phyloP scores from a whole-genome alignment of 176 grass and related monocot species.

The Dactylis glomerata region DNA sequence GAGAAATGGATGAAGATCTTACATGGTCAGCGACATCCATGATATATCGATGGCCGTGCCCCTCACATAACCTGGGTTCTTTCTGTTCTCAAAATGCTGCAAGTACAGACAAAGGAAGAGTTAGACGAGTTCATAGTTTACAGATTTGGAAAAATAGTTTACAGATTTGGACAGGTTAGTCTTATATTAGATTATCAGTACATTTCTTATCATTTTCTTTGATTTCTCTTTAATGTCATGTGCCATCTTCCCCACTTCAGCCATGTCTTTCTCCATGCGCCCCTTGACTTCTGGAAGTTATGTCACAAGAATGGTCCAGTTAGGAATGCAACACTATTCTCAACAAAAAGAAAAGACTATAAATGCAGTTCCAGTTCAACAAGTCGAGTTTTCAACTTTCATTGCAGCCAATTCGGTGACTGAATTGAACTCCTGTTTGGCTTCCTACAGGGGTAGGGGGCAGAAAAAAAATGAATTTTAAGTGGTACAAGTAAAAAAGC shows the following conservation, averaged over 20 bases:
- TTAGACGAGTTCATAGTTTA: neutral
- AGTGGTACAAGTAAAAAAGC: neutral
- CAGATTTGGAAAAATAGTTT: constrained; percentile 10
- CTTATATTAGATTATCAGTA: constrained; percentile 18
- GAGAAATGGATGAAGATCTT: constrained; percentile 12
- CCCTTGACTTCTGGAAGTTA: constrained; percentile 35
- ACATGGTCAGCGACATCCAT: constrained; percentile 56
- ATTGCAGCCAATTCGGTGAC: constrained; percentile 46
- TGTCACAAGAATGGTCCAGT: neutral
- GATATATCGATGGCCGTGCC: constrained; percentile 38
- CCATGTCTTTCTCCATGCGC: constrained; percentile 53
- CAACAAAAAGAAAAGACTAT: neutral
- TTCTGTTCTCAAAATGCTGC: neutral
- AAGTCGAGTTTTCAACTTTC: constrained; percentile 35
- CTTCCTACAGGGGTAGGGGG: constrained; percentile 31
- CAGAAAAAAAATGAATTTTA: neutral
- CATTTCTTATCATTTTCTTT: constrained; percentile 47
- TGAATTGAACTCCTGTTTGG: constrained; percentile 48
- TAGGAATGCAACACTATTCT: neutral
- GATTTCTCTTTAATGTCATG: constrained; percentile 44
- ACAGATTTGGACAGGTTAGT: neutral
- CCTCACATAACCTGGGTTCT: neutral
- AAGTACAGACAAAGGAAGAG: neutral
- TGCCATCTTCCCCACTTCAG: constrained; percentile 43
- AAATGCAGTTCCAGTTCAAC: neutral